Base-by-base conservation (phyloP, 441 rosid species). In the Iberis amara region DNA sequence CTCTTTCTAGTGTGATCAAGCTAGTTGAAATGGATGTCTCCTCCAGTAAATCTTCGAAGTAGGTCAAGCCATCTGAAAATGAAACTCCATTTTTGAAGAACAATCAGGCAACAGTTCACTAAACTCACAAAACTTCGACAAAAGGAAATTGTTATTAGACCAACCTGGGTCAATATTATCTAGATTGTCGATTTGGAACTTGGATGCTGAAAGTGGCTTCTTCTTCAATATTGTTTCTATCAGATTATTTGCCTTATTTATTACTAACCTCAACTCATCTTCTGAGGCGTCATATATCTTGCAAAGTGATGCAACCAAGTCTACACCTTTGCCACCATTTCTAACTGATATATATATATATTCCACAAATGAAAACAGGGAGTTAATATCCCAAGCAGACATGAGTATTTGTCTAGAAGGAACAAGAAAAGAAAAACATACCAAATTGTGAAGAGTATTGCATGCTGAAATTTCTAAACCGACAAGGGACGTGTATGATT, bases 251-350 rank as follows among this genome's bases (percentile, higher is more conserved):
- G 87, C 73, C 65, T 72, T 83, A 41, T 74, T 83, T 81, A 88
- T 72, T 39, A 72, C 69, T 61, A 54, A 71, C 74, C 66, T 80
- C 73, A 92, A 61, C 61, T 83, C 95, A 45, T 82, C 91, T 65
- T 92, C 91, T 11, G 95, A 79, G 12, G 94, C 77, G 35, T 82
- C 85, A 69, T 83, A 77, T 59, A 68, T 79, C 63, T 82, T 71
- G 83, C 94, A 83, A 51, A 91, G 94, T 51, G 96, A 88, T 36
- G 85, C 89, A 66, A 83, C 71, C 74, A 89, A 71, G 71, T 92
- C 86, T 39, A 86, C 72, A 12, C 84, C 89, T 66, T 76, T 79
- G 59, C 74, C 81, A 33, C 75, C 76, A 75, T 77, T 84, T 76
- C 52, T 84, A 45, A 77, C 98, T 92, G 85, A 74, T 8, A 79